phyloP scores from a whole-genome alignment of 768 basidiomycete genomes.

The Strobilomyces confusus region DNA sequence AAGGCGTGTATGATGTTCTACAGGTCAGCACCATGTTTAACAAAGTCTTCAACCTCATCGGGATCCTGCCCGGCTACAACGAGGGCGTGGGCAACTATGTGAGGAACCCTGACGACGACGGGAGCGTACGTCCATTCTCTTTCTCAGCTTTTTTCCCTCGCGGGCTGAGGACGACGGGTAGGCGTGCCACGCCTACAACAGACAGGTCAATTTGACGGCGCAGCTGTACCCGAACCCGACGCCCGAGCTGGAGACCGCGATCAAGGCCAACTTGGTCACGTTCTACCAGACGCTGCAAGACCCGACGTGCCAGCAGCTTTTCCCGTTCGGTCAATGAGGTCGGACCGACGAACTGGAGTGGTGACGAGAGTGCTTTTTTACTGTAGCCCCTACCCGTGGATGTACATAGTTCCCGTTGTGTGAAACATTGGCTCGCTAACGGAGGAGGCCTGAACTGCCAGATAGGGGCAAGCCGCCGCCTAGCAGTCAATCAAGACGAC shows the following conservation, averaged over 20 bases:
- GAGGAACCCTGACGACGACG: constrained; percentile 7
- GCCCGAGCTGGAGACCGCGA: constrained; percentile 17
- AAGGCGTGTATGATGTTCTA: constrained; percentile 7
- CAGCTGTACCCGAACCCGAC: constrained; percentile 22
- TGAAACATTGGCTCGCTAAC: too few species aligned
- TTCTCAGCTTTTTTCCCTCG: not conserved
- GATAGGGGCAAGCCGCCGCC: too few species aligned
- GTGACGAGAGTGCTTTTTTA: too few species aligned
- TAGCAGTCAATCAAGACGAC: too few species aligned
- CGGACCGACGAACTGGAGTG: not conserved
- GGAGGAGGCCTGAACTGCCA: too few species aligned
- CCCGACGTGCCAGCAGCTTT: constrained; percentile 12
- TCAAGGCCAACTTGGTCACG: constrained; percentile 19
- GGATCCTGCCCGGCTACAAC: constrained; percentile 15
- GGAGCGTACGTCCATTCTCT: not conserved
- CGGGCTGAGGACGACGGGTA: not conserved
- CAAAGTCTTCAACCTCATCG: not conserved
- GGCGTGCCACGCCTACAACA: constrained; percentile 19
- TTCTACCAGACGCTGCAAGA: constrained; percentile 12
- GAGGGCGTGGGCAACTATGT: constrained; percentile 18
- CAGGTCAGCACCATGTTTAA: constrained; percentile 1
- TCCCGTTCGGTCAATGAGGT: constrained; percentile 14
- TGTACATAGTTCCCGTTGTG: too few species aligned
- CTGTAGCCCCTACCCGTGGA: too few species aligned
- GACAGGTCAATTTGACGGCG: constrained; percentile 17